A percentile compares a stretch with the other conserved stretches of the same genome.
phyloP scores from a whole-genome alignment of 331 rosid species.

The Quercus phellos region DNA sequence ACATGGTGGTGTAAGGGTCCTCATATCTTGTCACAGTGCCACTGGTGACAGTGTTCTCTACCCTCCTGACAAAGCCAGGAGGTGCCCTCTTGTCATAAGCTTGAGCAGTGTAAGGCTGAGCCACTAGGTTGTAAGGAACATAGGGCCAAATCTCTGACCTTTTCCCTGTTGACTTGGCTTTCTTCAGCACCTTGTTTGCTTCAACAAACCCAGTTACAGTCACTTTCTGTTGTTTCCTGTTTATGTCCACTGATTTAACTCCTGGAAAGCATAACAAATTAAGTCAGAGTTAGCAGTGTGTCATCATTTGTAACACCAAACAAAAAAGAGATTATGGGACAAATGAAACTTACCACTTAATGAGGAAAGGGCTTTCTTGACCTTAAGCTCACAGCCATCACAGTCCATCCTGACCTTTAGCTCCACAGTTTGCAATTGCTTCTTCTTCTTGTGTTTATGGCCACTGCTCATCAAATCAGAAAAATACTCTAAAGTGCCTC shows the following conservation, averaged over 20 bases:
- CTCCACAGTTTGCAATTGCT: constrained; percentile 82
- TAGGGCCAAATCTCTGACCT: constrained; percentile 94
- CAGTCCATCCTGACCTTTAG: constrained; percentile 95
- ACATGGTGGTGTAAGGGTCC: constrained; percentile 78
- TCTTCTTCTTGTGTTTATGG: constrained; percentile 55
- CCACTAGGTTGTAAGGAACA: constrained; percentile 83
- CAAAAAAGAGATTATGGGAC: not conserved
- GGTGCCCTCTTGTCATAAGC: constrained; percentile 97
- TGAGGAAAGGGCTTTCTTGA: constrained; percentile 81
- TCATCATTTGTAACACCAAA: not conserved
- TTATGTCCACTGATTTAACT: constrained; percentile 85
- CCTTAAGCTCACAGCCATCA: constrained; percentile 97
- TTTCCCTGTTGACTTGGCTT: constrained; percentile 87
- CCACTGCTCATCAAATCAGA: constrained; percentile 72
- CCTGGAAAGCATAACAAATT: constrained; percentile 42
- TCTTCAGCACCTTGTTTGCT: constrained; percentile 82
- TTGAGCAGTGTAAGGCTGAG: constrained; percentile 68
- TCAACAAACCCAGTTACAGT: constrained; percentile 79
- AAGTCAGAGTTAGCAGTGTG: constrained; percentile 8
- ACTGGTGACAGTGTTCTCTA: constrained; percentile 41
- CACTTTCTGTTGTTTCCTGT: constrained; percentile 92
- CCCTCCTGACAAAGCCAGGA: constrained; percentile 82
- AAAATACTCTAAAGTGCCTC: constrained; percentile 74
- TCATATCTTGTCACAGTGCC: constrained; percentile 60
- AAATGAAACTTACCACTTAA: constrained; percentile 47